A percentile compares a stretch with the other conserved stretches of the same genome.
Conservation (phyloP, 306 rosid species). For the Vigna mungo region DNA sequence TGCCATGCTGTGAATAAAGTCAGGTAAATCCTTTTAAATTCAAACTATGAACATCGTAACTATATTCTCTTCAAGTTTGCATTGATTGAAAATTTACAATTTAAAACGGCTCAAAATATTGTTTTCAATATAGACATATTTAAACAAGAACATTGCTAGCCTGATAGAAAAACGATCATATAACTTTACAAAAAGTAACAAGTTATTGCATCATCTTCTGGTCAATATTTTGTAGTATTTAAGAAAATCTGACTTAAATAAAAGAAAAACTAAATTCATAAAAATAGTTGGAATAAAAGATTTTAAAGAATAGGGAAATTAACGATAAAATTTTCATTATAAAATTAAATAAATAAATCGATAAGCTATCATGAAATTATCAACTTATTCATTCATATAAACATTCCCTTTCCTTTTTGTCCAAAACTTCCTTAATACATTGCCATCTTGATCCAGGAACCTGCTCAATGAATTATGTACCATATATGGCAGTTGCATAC, state of each 20-base stretch:
- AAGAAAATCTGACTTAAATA: not conserved
- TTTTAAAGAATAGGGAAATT: not conserved
- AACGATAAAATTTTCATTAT: not conserved
- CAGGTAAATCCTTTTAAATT: no score
- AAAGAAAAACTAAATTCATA: not conserved
- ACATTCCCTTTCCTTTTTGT: not conserved
- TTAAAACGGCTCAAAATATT: no score
- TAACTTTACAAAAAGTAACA: no score
- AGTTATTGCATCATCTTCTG: no score
- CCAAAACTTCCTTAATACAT: not conserved
- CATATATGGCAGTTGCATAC: constrained; percentile 4
- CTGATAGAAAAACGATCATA: no score
- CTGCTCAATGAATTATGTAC: constrained; percentile 11
- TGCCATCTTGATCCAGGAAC: constrained; percentile 15
- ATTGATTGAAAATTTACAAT: no score
- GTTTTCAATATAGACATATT: no score
- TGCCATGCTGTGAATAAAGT: no score
- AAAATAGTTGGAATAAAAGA: not conserved
- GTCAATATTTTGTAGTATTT: no score
- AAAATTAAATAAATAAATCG: not conserved
- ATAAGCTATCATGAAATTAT: not conserved
- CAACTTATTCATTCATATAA: not conserved
- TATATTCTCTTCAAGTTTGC: no score
- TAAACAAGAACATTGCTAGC: no score
- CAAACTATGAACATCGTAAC: no score